A percentile compares a stretch with the other conserved stretches of the same genome.
phyloP scores from a whole-genome alignment of 2,329 filamentous ascomycete genomes.

The Apiospora aurea region DNA sequence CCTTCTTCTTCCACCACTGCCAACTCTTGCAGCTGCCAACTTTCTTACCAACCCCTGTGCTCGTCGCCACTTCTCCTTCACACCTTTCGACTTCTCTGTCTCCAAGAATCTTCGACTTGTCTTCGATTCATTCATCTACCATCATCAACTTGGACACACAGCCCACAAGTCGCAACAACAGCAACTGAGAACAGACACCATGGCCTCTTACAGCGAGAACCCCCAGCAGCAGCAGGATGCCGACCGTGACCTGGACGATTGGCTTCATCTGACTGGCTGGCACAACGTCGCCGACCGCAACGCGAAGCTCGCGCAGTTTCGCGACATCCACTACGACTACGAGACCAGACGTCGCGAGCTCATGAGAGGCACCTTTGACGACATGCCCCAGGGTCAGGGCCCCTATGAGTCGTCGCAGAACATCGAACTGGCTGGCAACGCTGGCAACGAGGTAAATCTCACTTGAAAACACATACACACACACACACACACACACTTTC shows the following conservation, averaged over 20 bases:
- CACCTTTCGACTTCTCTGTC: neutral
- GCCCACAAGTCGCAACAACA: neutral
- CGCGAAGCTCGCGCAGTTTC: constrained; percentile 24
- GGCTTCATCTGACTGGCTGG: constrained; percentile 32
- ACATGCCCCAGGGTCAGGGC: no score
- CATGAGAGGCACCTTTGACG: constrained; percentile 12
- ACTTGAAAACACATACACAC: neutral
- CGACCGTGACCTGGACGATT: constrained; percentile 28
- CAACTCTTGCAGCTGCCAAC: neutral
- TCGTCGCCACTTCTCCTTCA: neutral
- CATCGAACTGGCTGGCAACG: neutral
- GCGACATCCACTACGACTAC: constrained; percentile 11
- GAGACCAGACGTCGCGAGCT: constrained; percentile 16
- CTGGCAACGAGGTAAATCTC: neutral
- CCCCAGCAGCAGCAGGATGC: neutral
- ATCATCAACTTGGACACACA: neutral
- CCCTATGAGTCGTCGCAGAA: neutral
- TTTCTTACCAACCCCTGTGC: neutral
- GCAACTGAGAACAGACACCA: neutral
- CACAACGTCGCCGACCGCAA: constrained; percentile 27
- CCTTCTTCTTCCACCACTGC: neutral
- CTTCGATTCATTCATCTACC: neutral
- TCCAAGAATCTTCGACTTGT: neutral
- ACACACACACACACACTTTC: neutral
- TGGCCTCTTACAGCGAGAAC: neutral